These are phyloP conservation scores for Hypomontagnella submonticulosa DNA, from an alignment of 495 filamentous ascomycete genomes.

Conservation along the genomic window DNA sequence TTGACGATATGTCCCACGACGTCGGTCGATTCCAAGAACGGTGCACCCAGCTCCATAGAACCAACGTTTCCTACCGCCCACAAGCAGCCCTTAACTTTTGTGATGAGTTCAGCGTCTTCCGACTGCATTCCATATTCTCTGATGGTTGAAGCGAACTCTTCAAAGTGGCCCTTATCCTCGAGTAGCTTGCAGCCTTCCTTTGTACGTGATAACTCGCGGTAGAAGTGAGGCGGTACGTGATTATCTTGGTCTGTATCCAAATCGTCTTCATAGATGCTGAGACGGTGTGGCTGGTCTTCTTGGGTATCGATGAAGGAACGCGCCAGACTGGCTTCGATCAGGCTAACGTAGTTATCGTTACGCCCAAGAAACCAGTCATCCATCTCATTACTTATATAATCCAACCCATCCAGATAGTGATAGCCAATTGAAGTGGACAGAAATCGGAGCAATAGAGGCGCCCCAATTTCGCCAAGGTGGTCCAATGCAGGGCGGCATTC, in stretches of 20 bases:
- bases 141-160: slow-evolving; percentile 89
- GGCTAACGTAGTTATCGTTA: slow-evolving; percentile 91
- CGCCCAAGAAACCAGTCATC: slow-evolving; percentile 98
- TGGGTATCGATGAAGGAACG: slow-evolving; percentile 80
- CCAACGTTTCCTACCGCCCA: slow-evolving; percentile 99
- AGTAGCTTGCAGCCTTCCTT: slow-evolving; percentile 90
- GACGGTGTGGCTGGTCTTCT: slow-evolving; percentile 61
- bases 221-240: slow-evolving; percentile 93
- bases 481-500: slow-evolving; percentile 95
- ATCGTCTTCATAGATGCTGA: slow-evolving; percentile 65
- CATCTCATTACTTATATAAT: slow-evolving; percentile 99
- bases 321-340: slow-evolving; percentile 96
- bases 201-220: slow-evolving; percentile 92
- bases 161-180: slow-evolving; percentile 92
- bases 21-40: slow-evolving; percentile 87
- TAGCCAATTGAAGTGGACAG: slow-evolving; percentile 95
- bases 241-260: slow-evolving; percentile 63
- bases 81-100: slow-evolving; percentile 95
- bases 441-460: slow-evolving; percentile 91
- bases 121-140: slow-evolving; percentile 82
- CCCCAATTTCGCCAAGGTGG: slow-evolving; percentile 96
- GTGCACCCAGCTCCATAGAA: slow-evolving; percentile 95
- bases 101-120: slow-evolving; percentile 85
- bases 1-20: slow-evolving; percentile 84
- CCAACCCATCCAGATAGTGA: slow-evolving; percentile 94